Conservation (phyloP, 2,329 filamentous ascomycete species). For the Colletotrichum falcatum region DNA sequence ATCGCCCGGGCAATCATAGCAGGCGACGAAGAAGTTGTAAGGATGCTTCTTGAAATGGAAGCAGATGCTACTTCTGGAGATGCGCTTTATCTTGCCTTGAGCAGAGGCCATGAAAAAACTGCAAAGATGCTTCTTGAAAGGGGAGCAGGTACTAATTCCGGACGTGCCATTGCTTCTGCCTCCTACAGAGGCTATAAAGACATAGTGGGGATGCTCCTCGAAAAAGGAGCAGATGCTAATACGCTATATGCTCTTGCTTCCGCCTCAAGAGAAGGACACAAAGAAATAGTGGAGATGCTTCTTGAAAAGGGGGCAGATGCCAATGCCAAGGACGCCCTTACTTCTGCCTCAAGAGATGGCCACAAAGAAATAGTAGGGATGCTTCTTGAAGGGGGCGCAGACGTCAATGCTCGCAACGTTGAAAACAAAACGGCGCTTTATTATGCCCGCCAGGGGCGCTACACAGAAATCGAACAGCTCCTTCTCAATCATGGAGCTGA, state of each 20-base stretch:
- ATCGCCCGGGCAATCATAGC: not conserved
- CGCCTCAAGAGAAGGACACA: not conserved
- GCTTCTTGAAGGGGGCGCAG: not conserved
- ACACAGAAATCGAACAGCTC: not conserved
- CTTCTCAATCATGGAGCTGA: not conserved
- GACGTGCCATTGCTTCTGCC: too few relatives aligned
- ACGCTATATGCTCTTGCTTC: accelerated
- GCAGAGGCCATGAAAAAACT: not conserved
- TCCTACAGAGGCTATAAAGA: not conserved
- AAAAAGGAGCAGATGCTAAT: not conserved
- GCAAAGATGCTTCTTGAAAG: not conserved
- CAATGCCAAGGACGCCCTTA: accelerated
- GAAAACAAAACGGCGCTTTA: not conserved
- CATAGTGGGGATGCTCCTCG: not conserved
- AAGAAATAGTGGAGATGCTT: not conserved
- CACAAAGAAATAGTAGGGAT: not conserved
- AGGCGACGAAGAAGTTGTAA: not conserved
- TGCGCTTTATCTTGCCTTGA: not conserved
- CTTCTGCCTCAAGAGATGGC: not conserved
- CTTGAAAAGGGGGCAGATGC: not conserved
- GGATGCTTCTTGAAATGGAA: not conserved
- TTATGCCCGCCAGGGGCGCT: not conserved
- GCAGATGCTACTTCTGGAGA: not conserved
- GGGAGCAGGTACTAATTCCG: not conserved
- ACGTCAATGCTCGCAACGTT: not conserved